Base-by-base conservation (phyloP, 257 asterid species). In the Plantago elongata region DNA sequence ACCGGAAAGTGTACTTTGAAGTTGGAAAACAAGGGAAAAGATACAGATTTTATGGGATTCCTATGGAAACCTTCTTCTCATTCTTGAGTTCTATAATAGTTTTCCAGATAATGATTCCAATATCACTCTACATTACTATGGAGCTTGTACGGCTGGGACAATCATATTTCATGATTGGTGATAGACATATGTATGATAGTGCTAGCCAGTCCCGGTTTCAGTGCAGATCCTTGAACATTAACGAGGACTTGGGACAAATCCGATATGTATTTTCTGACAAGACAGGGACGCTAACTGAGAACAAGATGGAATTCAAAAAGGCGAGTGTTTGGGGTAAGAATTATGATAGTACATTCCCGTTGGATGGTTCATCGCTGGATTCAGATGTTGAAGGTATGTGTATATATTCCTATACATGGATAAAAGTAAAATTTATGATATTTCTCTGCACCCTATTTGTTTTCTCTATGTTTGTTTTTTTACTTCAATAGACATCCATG, bases 81-180 rank as follows among this genome's bases (percentile, higher is more conserved):
- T 87, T 93, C 77, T 77, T 93, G 88, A 93, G 97, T 71, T 87
- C 99, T 22, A 72, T 93, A 61, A 93, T 93, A 68, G 97, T 93
- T 70, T 93, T 93, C 80, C 99, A 93, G 82, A 93, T 93, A 57
- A 93, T 93, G 99, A 89, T 93, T 68, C 99, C 99, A 2, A 93
- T 89, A 71, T 89, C 99, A 62, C 90, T 93, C 42, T 93, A 93
- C 71, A 93, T 93, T 80, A 89, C 99, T 30, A 93, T 93, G 99
- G 99, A 93, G 89, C 75, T 93, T 77, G 99, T 93, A 54, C 85
- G 99, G 68, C 69, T 93, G 84, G 99, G 99, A 63, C 97, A 93
- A 63, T 89, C 99, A 22, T 93, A 89, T 79, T 93, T 89, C 81
- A 89, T 93, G 99, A 93, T 89, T 69, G 96, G 95, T 51, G 99